Conservation (phyloP, 352 stramenopile genomes). For the Hyaloperonospora brassicae region DNA sequence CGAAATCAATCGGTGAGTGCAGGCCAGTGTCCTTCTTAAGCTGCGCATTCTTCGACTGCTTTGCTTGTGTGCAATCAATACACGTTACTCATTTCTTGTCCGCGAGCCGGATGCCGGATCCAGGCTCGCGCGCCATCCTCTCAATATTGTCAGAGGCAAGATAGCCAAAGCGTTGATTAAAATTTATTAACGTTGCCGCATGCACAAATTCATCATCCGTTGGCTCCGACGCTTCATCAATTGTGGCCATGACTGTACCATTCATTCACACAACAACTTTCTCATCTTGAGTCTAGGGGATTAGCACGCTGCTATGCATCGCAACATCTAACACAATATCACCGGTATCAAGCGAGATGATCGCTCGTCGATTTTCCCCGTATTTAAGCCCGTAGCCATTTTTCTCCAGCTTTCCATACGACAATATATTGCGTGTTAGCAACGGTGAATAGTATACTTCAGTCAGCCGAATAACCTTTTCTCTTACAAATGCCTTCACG, state of each 20-base stretch:
- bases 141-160: background rate
- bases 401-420: background rate
- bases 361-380: background rate
- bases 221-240: background rate
- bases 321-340: background rate
- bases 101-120: background rate
- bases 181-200: background rate
- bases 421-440: background rate
- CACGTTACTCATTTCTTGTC: background rate
- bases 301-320: background rate
- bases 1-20: background rate
- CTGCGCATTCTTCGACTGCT: background rate
- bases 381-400: background rate
- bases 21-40: conserved; percentile 10
- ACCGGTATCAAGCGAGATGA: background rate
- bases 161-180: background rate
- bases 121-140: background rate
- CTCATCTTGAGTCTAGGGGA: background rate
- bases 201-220: background rate
- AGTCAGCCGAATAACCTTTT: background rate
- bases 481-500: background rate
- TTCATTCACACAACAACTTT: background rate
- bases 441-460: background rate
- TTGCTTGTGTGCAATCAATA: background rate
- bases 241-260: background rate